Evolutionary conservation across 2,329 filamentous ascomycete species (phyloP).

Genomic region (Sporothrix brasiliensis): DNA sequence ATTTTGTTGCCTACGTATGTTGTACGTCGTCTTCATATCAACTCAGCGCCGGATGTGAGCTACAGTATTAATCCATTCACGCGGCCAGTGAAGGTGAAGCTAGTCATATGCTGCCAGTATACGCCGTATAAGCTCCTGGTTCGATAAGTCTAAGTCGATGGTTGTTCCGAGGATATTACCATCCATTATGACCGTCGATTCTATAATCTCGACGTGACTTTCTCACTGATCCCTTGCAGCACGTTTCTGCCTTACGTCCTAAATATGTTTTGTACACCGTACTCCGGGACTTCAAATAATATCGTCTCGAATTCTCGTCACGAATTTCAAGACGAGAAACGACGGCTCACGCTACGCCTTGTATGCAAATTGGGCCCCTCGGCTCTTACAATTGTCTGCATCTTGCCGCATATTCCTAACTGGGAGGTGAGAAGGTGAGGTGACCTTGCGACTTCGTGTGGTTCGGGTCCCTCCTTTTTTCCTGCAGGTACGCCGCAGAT

Average conservation of each 20-base stretch:
- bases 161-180: not conserved
- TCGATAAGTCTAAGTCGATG: not conserved
- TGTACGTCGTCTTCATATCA: too few species aligned
- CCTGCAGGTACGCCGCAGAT: constrained; percentile 31
- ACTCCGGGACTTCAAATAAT: not conserved
- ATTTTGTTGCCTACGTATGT: too few species aligned
- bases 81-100: too few species aligned
- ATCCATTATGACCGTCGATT: not conserved
- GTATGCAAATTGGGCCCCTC: not conserved
- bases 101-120: too few species aligned
- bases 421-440: not conserved
- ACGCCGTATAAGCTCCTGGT: too few species aligned
- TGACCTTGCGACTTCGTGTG: constrained; percentile 11
- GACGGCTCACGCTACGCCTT: not conserved
- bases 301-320: not conserved
- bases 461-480: constrained; percentile 20
- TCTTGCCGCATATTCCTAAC: too few species aligned
- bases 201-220: not conserved
- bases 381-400: constrained; percentile 10
- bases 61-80: too few species aligned
- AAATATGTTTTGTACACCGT: not conserved
- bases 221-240: not conserved
- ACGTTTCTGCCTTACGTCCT: not conserved
- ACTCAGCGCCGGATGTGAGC: too few species aligned
- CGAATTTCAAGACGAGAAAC: not conserved